Evolutionary conservation across 2,329 filamentous ascomycete genomes (phyloP).

Genomic region (Lachnellula hyalina): DNA sequence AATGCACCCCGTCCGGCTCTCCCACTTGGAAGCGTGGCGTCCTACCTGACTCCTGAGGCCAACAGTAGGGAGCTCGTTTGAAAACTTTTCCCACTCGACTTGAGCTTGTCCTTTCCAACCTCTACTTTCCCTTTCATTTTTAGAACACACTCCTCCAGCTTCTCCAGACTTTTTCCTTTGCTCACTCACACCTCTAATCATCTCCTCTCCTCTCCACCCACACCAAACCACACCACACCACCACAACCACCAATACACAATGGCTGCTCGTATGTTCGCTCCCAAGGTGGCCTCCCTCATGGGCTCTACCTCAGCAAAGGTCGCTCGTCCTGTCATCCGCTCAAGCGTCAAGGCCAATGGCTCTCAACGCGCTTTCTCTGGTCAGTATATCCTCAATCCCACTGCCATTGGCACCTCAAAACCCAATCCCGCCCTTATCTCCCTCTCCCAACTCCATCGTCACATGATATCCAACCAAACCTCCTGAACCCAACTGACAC

Average conservation of each 20-base stretch:
- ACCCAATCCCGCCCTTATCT: neutral
- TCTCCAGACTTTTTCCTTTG: conserved; percentile 14
- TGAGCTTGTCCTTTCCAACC: conserved; percentile 13
- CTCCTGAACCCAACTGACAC: conserved; percentile 30
- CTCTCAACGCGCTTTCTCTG: conserved; percentile 69
- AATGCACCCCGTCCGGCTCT: conserved; percentile 5
- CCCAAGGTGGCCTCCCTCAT: conserved; percentile 72
- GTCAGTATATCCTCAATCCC: conserved; percentile 43
- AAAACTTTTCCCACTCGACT: conserved; percentile 18
- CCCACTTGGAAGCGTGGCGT: no score
- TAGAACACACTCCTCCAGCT: conserved; percentile 12
- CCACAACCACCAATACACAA: conserved; percentile 54
- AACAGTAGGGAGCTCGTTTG: conserved; percentile 1
- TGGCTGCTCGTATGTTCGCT: conserved; percentile 74
- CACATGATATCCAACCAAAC: neutral
- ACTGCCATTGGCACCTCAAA: neutral
- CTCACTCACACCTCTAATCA: conserved; percentile 3
- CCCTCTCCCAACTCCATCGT: no score
- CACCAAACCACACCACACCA: conserved; percentile 10
- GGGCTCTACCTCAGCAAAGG: conserved; percentile 56
- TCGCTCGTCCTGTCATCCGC: conserved; percentile 70
- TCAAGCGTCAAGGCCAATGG: conserved; percentile 55
- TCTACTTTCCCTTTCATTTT: neutral
- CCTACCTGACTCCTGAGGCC: conserved; percentile 1
- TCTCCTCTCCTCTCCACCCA: conserved; percentile 16